These are phyloP conservation scores for Lipomyces sp. DNA, from an alignment of 805 yeast genomes.

Conservation along the genomic window DNA sequence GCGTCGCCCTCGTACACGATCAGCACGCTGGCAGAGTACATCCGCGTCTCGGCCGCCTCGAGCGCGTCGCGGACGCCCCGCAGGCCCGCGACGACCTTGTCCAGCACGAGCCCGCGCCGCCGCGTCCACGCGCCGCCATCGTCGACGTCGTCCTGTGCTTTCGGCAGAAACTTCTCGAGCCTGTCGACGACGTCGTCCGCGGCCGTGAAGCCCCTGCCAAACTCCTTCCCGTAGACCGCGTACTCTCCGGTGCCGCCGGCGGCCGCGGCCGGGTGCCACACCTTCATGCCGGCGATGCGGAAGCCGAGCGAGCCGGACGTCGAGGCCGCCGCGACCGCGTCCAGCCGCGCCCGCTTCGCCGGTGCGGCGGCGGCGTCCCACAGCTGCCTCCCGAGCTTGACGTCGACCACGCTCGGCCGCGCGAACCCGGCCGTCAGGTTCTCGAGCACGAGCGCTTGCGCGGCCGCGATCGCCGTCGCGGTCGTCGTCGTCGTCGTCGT, in stretches of 20 bases:
- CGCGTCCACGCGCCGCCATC: too few relatives aligned
- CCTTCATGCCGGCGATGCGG: slow-evolving; percentile 86
- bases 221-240: slow-evolving; percentile 57
- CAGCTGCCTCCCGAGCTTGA: slow-evolving; percentile 71
- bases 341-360: slow-evolving; percentile 62
- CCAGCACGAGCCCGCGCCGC: slow-evolving; percentile 43
- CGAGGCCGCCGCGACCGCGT: slow-evolving; percentile 61
- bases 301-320: slow-evolving; percentile 77
- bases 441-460: slow-evolving; percentile 56
- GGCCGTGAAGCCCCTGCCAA: slow-evolving; percentile 64
- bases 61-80: slow-evolving; percentile 65
- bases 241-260: too few relatives aligned
- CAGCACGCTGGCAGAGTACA: slow-evolving; percentile 69
- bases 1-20: slow-evolving; percentile 70
- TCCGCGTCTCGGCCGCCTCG: slow-evolving; percentile 56
- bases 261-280: slow-evolving; percentile 36
- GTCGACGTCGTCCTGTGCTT: slow-evolving; percentile 35
- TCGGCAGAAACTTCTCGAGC: slow-evolving; percentile 44
- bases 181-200: slow-evolving; percentile 44
- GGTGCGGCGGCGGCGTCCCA: slow-evolving; percentile 56
- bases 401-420: slow-evolving; percentile 73
- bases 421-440: slow-evolving; percentile 61
- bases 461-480: slow-evolving; percentile 20
- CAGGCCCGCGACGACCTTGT: slow-evolving; percentile 55
- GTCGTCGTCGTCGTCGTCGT: slow-evolving; percentile 18